Percentiles rank a stretch among this genome's conserved stretches.
These are phyloP conservation scores for Picochlorum sp. DNA, from an alignment of 139 green algal genomes.

Conservation along the genomic window DNA sequence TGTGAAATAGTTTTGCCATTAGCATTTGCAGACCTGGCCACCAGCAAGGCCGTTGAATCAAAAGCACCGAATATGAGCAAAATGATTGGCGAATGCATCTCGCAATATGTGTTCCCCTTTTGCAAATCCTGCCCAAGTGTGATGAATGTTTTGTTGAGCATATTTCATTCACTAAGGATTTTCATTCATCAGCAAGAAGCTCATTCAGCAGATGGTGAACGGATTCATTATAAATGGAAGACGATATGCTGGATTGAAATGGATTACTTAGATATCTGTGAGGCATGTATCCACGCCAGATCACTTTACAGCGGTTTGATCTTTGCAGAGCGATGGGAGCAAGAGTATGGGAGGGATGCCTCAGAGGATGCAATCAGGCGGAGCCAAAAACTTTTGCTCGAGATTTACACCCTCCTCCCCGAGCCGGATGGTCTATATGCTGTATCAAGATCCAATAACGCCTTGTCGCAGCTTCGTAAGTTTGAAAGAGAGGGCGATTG, in stretches of 20 bases:
- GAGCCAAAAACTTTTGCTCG: constrained; percentile 45
- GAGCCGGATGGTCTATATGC: constrained; percentile 78
- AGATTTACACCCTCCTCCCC: constrained; percentile 54
- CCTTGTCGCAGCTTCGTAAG: constrained; percentile 39
- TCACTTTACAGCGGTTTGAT: constrained; percentile 66
- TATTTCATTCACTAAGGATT: constrained; percentile 43
- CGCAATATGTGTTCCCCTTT: constrained; percentile 13
- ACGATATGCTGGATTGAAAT: constrained; percentile 68
- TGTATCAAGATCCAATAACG: constrained; percentile 35
- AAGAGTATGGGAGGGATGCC: constrained; percentile 6
- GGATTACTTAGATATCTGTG: constrained; percentile 58
- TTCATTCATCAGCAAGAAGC: too few species aligned
- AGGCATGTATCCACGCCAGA: constrained; percentile 38
- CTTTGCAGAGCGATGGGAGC: constrained; percentile 58
- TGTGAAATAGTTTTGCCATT: too few species aligned
- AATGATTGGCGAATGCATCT: neutral
- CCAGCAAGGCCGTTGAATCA: too few species aligned
- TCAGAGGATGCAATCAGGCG: neutral
- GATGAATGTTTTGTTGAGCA: constrained; percentile 40
- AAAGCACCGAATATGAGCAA: too few species aligned
- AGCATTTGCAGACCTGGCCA: too few species aligned
- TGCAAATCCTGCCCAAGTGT: constrained; percentile 22
- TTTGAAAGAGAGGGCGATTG: constrained; percentile 56
- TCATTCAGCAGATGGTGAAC: too few species aligned
- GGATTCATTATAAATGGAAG: constrained; percentile 5